Evolutionary conservation across 1,139 yeast genomes (phyloP).

Genomic region (Kurtzmaniella quercitrusa): DNA sequence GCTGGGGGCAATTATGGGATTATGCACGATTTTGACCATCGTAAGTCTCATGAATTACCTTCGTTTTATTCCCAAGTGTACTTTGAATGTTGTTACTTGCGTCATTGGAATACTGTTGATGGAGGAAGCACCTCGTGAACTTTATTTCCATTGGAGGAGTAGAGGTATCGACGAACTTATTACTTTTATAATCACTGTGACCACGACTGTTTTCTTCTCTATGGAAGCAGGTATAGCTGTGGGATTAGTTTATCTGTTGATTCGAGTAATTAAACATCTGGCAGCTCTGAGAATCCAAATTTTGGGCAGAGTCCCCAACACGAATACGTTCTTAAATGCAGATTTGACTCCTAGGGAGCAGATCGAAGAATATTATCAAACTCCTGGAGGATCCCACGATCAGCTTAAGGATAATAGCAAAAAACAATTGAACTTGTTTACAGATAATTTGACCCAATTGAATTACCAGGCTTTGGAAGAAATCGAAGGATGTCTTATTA

Average conservation of each 20-base stretch:
- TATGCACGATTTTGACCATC: constrained; percentile 64
- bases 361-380: neutral
- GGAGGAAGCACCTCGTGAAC: constrained; percentile 84
- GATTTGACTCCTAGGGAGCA: constrained; percentile 29
- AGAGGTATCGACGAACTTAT: constrained; percentile 74
- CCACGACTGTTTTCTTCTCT: constrained; percentile 74
- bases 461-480: constrained; percentile 55
- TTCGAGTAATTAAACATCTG: constrained; percentile 80
- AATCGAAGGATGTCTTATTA: constrained; percentile 79
- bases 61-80: constrained; percentile 75
- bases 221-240: constrained; percentile 87
- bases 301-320: constrained; percentile 75
- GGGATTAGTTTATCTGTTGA: constrained; percentile 76
- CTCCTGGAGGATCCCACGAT: neutral
- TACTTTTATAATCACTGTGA: constrained; percentile 69
- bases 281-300: constrained; percentile 88
- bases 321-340: constrained; percentile 74
- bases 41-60: constrained; percentile 58
- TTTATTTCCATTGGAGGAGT: constrained; percentile 68
- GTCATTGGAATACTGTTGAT: constrained; percentile 74
- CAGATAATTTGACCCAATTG: constrained; percentile 32
- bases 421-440: constrained; percentile 28
- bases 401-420: constrained; percentile 5
- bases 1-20: constrained; percentile 79
- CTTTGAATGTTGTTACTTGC: constrained; percentile 76